Conservation (phyloP, 371 early-diverging fungal species). For the Zancudomyces culisetae region DNA sequence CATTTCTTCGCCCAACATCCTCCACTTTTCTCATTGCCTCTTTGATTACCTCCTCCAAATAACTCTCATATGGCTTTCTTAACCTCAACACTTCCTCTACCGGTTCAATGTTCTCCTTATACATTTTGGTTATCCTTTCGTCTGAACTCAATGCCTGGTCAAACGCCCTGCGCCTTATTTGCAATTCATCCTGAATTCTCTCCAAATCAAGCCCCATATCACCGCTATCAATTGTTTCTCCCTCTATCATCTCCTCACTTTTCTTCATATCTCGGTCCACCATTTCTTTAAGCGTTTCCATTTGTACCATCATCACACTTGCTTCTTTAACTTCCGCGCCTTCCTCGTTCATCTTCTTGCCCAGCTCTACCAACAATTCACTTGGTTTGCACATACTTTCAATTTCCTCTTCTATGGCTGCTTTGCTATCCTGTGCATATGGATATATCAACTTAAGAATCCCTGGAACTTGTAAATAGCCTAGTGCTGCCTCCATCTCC, state of each 20-base stretch:
- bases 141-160: conserved; percentile 52
- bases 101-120: conserved; percentile 27
- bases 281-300: conserved; percentile 36
- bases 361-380: conserved; percentile 35
- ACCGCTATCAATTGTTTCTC: conserved; percentile 3
- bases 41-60: conserved; percentile 15
- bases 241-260: conserved; percentile 13
- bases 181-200: conserved; percentile 30
- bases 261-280: conserved; percentile 29
- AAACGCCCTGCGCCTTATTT: conserved; percentile 28
- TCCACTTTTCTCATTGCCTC: conserved; percentile 10
- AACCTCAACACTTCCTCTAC: conserved; percentile 36
- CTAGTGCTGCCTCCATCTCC: conserved; percentile 65
- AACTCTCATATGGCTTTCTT: conserved; percentile 33
- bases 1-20: conserved; percentile 11
- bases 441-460: conserved; percentile 49
- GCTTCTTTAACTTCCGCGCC: conserved; percentile 12
- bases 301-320: no score
- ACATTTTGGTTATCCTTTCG: conserved; percentile 13
- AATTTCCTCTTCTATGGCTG: conserved; percentile 15
- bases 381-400: conserved; percentile 39
- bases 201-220: conserved; percentile 7
- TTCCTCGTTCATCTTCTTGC: conserved; percentile 32
- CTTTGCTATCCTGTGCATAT: conserved; percentile 2
- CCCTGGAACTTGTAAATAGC: conserved; percentile 65